phyloP scores from a whole-genome alignment of 352 stramenopile species.

The Blastocystis sp. region DNA sequence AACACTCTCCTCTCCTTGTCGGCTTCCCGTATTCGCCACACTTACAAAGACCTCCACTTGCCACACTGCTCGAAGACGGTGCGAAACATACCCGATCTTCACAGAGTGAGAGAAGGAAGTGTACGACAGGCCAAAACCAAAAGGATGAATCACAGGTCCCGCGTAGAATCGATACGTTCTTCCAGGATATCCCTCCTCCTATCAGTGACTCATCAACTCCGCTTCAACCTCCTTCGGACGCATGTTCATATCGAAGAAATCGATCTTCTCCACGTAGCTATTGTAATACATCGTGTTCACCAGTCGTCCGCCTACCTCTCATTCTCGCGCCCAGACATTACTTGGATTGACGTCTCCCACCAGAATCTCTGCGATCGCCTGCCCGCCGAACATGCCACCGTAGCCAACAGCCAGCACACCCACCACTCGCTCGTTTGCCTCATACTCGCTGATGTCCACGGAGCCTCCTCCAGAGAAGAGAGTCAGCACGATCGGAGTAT shows the following conservation, averaged over 20 bases:
- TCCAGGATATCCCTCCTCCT: slow-evolving; percentile 72
- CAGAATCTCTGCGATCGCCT: slow-evolving; percentile 69
- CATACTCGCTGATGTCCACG: slow-evolving; percentile 68
- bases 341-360: slow-evolving; percentile 50
- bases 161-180: slow-evolving; percentile 84
- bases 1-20: slow-evolving; percentile 67
- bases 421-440: slow-evolving; percentile 67
- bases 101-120: slow-evolving; percentile 69
- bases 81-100: slow-evolving; percentile 5
- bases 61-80: slow-evolving; percentile 28
- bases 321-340: not conserved
- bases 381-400: slow-evolving; percentile 71
- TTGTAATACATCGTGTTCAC: slow-evolving; percentile 78
- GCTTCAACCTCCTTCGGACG: slow-evolving; percentile 65
- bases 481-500: slow-evolving; percentile 73
- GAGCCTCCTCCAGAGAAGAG: slow-evolving; percentile 76
- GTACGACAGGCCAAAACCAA: slow-evolving; percentile 81
- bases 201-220: slow-evolving; percentile 62
- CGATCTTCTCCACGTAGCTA: slow-evolving; percentile 71
- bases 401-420: slow-evolving; percentile 76
- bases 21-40: slow-evolving; percentile 67
- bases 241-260: slow-evolving; percentile 82
- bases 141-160: slow-evolving; percentile 77
- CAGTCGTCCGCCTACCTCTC: slow-evolving; percentile 68
- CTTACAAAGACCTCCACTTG: slow-evolving; percentile 61